Evolutionary conservation across 331 rosid genomes (phyloP), one percentile per base, ranked within the genome.

Genomic region (Stylosanthes scabra): DNA sequence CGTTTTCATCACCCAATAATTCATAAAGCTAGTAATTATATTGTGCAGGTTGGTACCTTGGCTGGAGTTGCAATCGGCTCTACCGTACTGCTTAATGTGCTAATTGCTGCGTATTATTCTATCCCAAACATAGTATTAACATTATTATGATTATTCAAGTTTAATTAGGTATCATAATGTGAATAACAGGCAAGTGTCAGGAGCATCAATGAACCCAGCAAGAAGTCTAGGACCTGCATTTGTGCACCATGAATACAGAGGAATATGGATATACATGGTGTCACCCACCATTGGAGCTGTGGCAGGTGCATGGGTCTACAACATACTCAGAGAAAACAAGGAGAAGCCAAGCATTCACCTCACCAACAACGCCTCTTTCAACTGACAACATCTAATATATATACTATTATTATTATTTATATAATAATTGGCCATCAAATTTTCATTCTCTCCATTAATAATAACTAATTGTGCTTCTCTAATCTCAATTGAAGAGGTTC

Each of bases 151-250:
- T 31, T 3, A 31, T 31, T 31, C 5, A 31, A 31, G 37, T 31
- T 31, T 31, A 31, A 31, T 31, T 31, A 31, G 37, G n/a, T n/a
- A n/a, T n/a, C n/a, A n/a, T n/a, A n/a, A n/a, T n/a, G n/a, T n/a
- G n/a, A n/a, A n/a, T n/a, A n/a, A n/a, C 85, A 93, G 98, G 75
- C 93, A 90, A 16, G 37, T 89, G 1, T 61, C 97, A 11, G 99
- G 99, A 72, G 99, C 97, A 63, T 95, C 99, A 5, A 86, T 95
- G 99, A 95, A 92, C n/a, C 99, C 99, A 8, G 97, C 86, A 6
- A 95, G 99, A 75, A 95, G 93, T 75, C 12, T 95, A 39, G 99
- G 97, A 8, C 97, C 99, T 0, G 97, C 97, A 0, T 63, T 95
- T 7, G 89, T 86, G 2, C 83, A 72, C 4, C 16, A 9, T 2